Conservation (phyloP, 2,329 filamentous ascomycete genomes). For the Hypoxylon sp. region DNA sequence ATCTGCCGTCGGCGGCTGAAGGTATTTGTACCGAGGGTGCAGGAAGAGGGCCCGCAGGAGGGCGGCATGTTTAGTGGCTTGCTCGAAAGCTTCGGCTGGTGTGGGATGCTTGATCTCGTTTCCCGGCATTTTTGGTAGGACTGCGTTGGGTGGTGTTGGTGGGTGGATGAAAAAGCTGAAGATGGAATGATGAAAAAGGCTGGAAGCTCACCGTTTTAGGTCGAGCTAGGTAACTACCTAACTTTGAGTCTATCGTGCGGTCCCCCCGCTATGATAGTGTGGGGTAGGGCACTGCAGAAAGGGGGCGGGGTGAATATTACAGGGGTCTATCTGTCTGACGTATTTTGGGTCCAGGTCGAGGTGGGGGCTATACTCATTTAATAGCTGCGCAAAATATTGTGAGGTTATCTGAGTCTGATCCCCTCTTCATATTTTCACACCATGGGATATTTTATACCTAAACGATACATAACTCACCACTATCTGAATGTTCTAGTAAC, state of each 20-base stretch:
- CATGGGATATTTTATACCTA: too few relatives aligned
- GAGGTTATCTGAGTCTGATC: too few relatives aligned
- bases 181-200: background rate
- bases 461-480: too few relatives aligned
- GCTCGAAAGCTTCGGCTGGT: slow-evolving; percentile 48
- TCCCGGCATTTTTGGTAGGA: slow-evolving; percentile 31
- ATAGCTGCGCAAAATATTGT: too few relatives aligned
- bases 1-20: slow-evolving; percentile 46
- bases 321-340: background rate
- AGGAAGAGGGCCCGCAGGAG: slow-evolving; percentile 51
- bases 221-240: background rate
- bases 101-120: slow-evolving; percentile 42
- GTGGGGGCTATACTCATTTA: too few relatives aligned
- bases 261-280: background rate
- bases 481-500: too few relatives aligned
- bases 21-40: slow-evolving; percentile 49
- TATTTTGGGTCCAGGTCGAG: background rate
- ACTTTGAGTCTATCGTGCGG: background rate
- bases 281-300: background rate
- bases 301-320: background rate
- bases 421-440: too few relatives aligned
- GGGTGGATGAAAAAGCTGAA: background rate
- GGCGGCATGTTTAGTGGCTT: slow-evolving; percentile 46
- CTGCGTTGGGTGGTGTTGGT: background rate
- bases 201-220: background rate